A percentile compares a stretch with the other conserved stretches of the same genome.
Conservation (phyloP, 495 filamentous ascomycete genomes). For the Xylaria scruposa region DNA sequence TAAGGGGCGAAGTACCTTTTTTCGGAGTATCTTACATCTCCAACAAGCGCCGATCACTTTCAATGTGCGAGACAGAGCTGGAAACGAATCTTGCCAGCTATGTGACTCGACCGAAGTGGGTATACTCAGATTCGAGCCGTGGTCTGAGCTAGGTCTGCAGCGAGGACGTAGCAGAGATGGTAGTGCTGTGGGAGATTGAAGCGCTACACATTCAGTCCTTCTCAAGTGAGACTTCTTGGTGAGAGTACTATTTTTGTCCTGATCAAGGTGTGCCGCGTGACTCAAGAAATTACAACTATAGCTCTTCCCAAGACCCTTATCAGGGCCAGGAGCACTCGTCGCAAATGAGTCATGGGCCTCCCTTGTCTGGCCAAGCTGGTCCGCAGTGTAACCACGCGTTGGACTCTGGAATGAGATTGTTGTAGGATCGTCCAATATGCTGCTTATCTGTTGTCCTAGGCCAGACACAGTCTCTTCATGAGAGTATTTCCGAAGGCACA, state of each 20-base stretch:
- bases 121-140: background rate
- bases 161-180: background rate
- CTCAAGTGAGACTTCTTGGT: background rate
- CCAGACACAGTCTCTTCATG: background rate
- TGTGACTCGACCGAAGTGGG: background rate
- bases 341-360: background rate
- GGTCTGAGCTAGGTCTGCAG: background rate
- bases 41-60: constrained; percentile 38
- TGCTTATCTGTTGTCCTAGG: background rate
- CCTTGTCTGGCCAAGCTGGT: background rate
- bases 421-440: background rate
- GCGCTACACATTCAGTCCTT: background rate
- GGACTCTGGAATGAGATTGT: background rate
- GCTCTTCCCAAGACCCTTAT: background rate
- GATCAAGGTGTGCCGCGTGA: background rate
- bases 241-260: background rate
- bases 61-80: constrained; percentile 30
- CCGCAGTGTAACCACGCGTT: background rate
- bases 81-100: constrained; percentile 20
- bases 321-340: background rate
- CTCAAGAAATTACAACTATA: background rate
- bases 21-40: constrained; percentile 39
- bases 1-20: constrained; percentile 30
- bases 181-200: background rate
- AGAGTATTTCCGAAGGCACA: background rate